Conservation (phyloP, 2,329 filamentous ascomycete genomes). For the Pseudocercospora eumusae region DNA sequence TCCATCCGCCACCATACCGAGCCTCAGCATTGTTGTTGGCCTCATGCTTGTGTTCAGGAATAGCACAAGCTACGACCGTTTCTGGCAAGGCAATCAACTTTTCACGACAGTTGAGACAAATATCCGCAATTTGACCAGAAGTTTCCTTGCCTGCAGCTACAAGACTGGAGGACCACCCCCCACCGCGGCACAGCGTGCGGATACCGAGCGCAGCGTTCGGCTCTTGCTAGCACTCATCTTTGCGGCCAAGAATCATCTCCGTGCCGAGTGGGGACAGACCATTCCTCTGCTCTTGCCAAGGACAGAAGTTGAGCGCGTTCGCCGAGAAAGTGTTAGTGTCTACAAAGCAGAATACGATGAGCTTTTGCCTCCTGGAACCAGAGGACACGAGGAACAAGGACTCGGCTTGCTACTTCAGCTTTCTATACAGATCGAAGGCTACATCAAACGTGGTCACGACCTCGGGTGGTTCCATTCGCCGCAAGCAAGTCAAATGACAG, state of each 20-base stretch:
- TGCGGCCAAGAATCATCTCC: conserved; percentile 64
- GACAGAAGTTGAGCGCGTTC: conserved; percentile 30
- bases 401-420: conserved; percentile 63
- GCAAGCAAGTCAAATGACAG: conserved; percentile 59
- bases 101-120: conserved; percentile 60
- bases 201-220: conserved; percentile 61
- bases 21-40: conserved; percentile 65
- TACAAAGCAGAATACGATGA: conserved; percentile 40
- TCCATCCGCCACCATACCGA: conserved; percentile 62
- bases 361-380: conserved; percentile 38
- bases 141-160: conserved; percentile 54
- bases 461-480: conserved; percentile 63
- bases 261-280: conserved; percentile 61
- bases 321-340: conserved; percentile 36
- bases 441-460: conserved; percentile 59
- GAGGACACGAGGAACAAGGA: conserved; percentile 57
- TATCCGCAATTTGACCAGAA: conserved; percentile 61
- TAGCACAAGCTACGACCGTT: conserved; percentile 64
- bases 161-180: conserved; percentile 31
- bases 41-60: conserved; percentile 69
- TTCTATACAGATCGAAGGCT: conserved; percentile 60
- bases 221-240: conserved; percentile 63
- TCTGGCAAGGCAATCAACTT: conserved; percentile 56
- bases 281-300: conserved; percentile 33
- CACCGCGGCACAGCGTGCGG: conserved; percentile 52